Evolutionary conservation across 768 basidiomycete genomes (phyloP).

Genomic region (Boletus tylopilopsis): DNA sequence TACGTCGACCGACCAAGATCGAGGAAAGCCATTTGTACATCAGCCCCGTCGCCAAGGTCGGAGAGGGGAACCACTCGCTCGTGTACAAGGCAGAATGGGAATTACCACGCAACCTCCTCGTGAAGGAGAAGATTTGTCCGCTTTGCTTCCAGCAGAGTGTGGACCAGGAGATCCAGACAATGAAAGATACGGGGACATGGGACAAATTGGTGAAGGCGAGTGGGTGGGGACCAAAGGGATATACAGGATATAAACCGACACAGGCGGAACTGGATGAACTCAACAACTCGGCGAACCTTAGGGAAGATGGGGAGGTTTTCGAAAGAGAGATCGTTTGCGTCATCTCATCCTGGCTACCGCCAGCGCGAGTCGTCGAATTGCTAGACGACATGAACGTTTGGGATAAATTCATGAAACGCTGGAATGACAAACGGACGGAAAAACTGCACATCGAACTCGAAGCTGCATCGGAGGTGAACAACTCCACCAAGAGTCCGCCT

Average conservation of each 20-base stretch:
- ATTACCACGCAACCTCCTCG: slow-evolving; percentile 42
- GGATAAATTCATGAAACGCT: neutral
- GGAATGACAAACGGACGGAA: no score
- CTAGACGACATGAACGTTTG: neutral
- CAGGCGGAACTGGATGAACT: neutral
- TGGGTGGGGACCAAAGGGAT: slow-evolving; percentile 10
- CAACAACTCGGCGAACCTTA: neutral
- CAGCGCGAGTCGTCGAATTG: neutral
- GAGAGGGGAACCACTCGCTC: slow-evolving; percentile 49
- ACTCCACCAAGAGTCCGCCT: neutral
- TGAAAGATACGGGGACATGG: slow-evolving; percentile 25
- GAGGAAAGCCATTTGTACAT: slow-evolving; percentile 50
- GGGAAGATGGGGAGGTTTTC: slow-evolving; percentile 11
- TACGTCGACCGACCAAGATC: slow-evolving; percentile 15
- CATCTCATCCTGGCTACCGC: neutral
- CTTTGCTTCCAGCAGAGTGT: slow-evolving; percentile 36
- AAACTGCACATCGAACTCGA: neutral
- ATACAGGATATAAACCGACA: neutral
- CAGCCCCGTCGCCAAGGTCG: slow-evolving; percentile 34
- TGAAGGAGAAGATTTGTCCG: slow-evolving; percentile 34
- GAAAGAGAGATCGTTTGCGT: slow-evolving; percentile 16
- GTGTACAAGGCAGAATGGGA: slow-evolving; percentile 52
- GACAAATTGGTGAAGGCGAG: slow-evolving; percentile 12
- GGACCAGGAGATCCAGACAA: slow-evolving; percentile 14
- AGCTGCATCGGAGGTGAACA: neutral